Percentiles rank a stretch among this genome's conserved stretches.
These are phyloP conservation scores for Carex parvula DNA, from an alignment of 176 grass and related monocot genomes.

Conservation along the genomic window DNA sequence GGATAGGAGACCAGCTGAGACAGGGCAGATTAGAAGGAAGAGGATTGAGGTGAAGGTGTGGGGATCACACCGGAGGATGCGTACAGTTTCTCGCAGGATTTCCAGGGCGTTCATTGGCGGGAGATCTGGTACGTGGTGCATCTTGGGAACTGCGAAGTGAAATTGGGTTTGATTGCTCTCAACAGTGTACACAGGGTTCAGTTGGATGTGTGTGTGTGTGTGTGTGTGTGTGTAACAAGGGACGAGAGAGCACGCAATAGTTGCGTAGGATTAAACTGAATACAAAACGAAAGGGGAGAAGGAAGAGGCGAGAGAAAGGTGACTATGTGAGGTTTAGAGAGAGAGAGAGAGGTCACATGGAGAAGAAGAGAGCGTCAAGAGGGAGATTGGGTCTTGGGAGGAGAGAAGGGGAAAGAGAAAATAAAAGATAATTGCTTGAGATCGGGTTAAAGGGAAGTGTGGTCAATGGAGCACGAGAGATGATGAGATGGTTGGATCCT, in stretches of 20 bases:
- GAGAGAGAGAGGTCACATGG: constrained; percentile 19
- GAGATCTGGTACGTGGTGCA: constrained; percentile 23
- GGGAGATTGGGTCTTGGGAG: constrained; percentile 39
- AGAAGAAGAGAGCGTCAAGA: constrained; percentile 25
- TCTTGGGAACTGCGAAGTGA: not conserved
- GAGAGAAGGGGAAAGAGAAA: constrained; percentile 12
- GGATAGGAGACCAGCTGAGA: constrained; percentile 68
- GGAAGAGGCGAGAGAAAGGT: constrained; percentile 27
- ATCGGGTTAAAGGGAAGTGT: constrained; percentile 25
- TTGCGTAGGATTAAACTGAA: not conserved
- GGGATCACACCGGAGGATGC: constrained; percentile 82
- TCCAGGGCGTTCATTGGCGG: constrained; percentile 78
- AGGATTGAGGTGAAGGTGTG: constrained; percentile 66
- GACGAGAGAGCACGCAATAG: not conserved
- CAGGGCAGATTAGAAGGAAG: constrained; percentile 84
- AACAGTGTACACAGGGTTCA: not conserved
- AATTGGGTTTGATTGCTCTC: constrained; percentile 9
- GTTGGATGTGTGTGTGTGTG: not conserved
- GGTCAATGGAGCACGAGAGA: constrained; percentile 1
- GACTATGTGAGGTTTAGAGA: constrained; percentile 22
- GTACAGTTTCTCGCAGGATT: constrained; percentile 82
- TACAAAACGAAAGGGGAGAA: constrained; percentile 25
- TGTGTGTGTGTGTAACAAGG: not conserved
- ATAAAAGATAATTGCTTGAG: constrained; percentile 29
- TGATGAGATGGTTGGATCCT: not conserved